Evolutionary conservation across 225 moss, liverwort and hornwort species (phyloP).

Genomic region (Polytrichum commune): DNA sequence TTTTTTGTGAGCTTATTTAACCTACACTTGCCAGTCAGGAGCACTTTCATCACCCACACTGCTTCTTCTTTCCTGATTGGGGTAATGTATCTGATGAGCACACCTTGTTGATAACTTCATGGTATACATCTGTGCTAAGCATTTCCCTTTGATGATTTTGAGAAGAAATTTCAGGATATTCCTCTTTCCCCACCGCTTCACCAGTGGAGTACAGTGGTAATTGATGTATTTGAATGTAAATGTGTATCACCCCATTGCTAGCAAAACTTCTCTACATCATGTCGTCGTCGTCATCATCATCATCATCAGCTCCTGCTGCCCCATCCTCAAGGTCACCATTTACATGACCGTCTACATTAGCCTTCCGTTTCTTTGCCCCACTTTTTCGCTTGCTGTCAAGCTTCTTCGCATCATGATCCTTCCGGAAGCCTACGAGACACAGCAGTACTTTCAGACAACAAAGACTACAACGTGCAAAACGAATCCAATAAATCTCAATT

Average conservation of each 20-base stretch:
- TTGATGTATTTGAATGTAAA: not conserved
- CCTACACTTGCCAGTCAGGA: not conserved
- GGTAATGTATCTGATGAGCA: not conserved
- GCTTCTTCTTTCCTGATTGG: not conserved
- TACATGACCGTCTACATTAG: slow-evolving; percentile 22
- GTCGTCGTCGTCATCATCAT: slow-evolving; percentile 8
- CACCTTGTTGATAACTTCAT: not conserved
- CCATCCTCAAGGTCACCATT: slow-evolving; percentile 49
- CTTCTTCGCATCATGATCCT: slow-evolving; percentile 61
- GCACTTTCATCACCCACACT: too few relatives aligned
- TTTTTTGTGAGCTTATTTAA: not conserved
- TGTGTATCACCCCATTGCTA: not conserved
- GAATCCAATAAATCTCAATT: not conserved
- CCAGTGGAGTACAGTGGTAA: not conserved
- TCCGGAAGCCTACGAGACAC: slow-evolving; percentile 40
- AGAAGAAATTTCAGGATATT: too few relatives aligned
- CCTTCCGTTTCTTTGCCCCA: slow-evolving; percentile 47
- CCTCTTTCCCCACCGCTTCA: not conserved
- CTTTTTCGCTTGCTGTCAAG: slow-evolving; percentile 43
- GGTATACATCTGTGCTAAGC: too few relatives aligned
- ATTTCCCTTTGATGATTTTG: not conserved
- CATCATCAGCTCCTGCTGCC: slow-evolving; percentile 36
- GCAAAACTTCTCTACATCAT: not conserved
- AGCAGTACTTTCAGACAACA: not conserved
- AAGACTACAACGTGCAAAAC: not conserved